Conservation (phyloP, 805 yeast genomes). For the Helenozyma baotianmanensis region DNA sequence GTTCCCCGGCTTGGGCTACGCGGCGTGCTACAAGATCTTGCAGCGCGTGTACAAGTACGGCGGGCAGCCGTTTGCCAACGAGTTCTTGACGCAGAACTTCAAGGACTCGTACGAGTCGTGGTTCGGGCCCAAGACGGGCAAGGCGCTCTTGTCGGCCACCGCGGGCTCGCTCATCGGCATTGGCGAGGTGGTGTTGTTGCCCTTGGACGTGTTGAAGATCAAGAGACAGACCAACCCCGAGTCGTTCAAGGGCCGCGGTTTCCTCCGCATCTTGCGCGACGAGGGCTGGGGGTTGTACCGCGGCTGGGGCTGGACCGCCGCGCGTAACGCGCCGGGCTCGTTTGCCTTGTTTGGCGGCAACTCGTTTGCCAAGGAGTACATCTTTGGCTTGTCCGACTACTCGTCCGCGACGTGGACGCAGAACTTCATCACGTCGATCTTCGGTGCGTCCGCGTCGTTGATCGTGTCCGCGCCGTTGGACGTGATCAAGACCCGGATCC, state of each 20-base stretch:
- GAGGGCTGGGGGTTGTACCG: slow-evolving; percentile 93
- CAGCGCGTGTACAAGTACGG: slow-evolving; percentile 99
- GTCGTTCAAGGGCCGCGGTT: slow-evolving; percentile 97
- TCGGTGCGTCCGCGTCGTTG: slow-evolving; percentile 95
- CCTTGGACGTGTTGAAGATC: slow-evolving; percentile 93
- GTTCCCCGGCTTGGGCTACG: slow-evolving; percentile 97
- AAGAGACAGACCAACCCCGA: slow-evolving; percentile 99
- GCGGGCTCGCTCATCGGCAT: slow-evolving; percentile 97
- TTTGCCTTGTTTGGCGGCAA: slow-evolving; percentile 98
- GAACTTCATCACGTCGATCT: slow-evolving; percentile 89
- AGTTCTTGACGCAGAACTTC: slow-evolving; percentile 74
- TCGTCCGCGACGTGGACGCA: slow-evolving; percentile 90
- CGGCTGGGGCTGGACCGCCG: slow-evolving; percentile 99
- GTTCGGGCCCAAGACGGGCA: slow-evolving; percentile 93
- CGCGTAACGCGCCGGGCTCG: slow-evolving; percentile 98
- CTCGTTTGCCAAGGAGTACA: slow-evolving; percentile 96
- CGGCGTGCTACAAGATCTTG: slow-evolving; percentile 92
- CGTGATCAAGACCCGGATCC: slow-evolving; percentile 97
- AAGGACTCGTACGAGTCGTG: slow-evolving; percentile 61
- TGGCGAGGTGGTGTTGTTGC: slow-evolving; percentile 93
- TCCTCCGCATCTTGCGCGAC: slow-evolving; percentile 75
- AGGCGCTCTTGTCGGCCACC: slow-evolving; percentile 93
- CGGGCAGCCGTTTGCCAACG: slow-evolving; percentile 98
- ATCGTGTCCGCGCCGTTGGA: slow-evolving; percentile 97
- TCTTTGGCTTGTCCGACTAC: slow-evolving; percentile 82